Base-by-base conservation (phyloP, 345 rosid species). In the Populus simonii region DNA sequence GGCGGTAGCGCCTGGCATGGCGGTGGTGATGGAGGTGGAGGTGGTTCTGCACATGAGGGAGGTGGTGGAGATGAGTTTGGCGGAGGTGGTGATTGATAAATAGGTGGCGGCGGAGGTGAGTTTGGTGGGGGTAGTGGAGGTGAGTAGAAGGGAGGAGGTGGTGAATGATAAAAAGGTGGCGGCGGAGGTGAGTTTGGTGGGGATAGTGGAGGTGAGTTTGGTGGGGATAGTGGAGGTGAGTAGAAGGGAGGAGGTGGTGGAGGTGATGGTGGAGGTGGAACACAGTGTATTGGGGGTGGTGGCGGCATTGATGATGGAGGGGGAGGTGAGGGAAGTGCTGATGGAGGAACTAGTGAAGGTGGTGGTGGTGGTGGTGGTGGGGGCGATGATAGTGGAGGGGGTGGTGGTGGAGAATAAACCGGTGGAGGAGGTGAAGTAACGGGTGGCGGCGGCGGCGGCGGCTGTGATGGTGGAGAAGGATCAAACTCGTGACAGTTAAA, bases 401-500 rank as follows among this genome's bases (percentile, higher is more conserved):
- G 23, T 2, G 74, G 79, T 0, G 85, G 63, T 16, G 35, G 35
- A 4, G 35, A 33, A 33, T 33, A 33, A 33, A 33, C 35, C 5
- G 5, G 35, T 33, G 35, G 36, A 0, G 36, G 36, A 33, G 88
- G 84, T 0, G 81, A 79, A 12, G 66, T 33, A 2, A 31, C 53
- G 1, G 36, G 29, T 18, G 74, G 27, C 27, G 27, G 35, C 35
- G 35, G 35, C 35, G 5, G 35, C 35, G 3, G 36, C 36, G 36
- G 36, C 36, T 33, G 71, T 0, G 61, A 41, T 20, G 82, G 80
- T 33, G 82, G 74, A 68, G 86, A 73, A 12, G 83, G 70, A 72
- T 74, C 8, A n/a, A 62, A n/a, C 0, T 77, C 77, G 62, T 17
- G 66, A 80, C 98, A 92, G 16, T 87, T 87, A 38, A 84, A 83